phyloP scores from a whole-genome alignment of 2,329 filamentous ascomycete species.

The Xylariaceae sp. region DNA sequence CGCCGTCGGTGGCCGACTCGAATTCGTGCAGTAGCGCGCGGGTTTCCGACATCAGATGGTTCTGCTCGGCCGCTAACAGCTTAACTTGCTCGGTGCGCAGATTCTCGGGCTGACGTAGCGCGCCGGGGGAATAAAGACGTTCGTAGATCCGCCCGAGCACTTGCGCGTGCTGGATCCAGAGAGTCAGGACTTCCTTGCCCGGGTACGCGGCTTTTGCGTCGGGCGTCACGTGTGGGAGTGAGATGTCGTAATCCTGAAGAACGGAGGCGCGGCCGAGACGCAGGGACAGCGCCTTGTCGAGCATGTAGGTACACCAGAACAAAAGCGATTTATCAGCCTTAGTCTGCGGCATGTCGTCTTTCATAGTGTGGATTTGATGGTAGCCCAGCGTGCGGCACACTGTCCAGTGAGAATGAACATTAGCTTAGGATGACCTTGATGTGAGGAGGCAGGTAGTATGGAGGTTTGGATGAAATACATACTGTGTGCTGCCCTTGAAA shows the following conservation, averaged over 20 bases:
- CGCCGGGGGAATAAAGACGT: conserved; percentile 56
- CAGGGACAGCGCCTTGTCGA: conserved; percentile 63
- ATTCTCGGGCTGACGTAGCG: conserved; percentile 45
- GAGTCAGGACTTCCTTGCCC: conserved; percentile 47
- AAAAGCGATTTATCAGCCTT: conserved; percentile 48
- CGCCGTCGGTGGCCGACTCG: conserved; percentile 27
- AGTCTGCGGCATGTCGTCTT: conserved; percentile 36
- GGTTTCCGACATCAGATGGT: conserved; percentile 42
- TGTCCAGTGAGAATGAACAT: neutral
- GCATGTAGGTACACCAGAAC: conserved; percentile 65
- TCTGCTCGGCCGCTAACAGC: conserved; percentile 42
- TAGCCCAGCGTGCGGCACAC: conserved; percentile 44
- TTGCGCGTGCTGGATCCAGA: conserved; percentile 60
- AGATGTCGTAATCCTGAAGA: conserved; percentile 65
- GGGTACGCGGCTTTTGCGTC: conserved; percentile 45
- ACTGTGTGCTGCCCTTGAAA: conserved; percentile 41
- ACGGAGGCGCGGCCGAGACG: conserved; percentile 60
- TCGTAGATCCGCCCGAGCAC: conserved; percentile 64
- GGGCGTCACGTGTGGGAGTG: conserved; percentile 42
- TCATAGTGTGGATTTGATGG: conserved; percentile 41
- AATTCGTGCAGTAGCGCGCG: conserved; percentile 35
- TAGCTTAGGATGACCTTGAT: neutral
- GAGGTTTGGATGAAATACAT: neutral
- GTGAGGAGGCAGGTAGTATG: too few species aligned
- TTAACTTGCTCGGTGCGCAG: conserved; percentile 45